Evolutionary conservation across 495 filamentous ascomycete species (phyloP).

Genomic region (Niebla homalea): DNA sequence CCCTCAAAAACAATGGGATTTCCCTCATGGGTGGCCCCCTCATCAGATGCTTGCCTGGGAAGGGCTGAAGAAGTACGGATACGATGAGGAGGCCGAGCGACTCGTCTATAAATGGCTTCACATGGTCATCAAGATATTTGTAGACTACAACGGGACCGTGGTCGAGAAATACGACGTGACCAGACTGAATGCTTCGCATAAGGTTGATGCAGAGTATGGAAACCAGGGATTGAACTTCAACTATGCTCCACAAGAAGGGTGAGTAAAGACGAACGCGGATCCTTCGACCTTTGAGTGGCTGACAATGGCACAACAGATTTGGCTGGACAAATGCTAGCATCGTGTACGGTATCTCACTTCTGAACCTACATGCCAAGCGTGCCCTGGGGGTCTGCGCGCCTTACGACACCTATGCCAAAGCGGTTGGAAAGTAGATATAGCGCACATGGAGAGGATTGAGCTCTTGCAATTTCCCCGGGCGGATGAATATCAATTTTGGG

Average conservation of each 20-base stretch:
- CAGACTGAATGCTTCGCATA: constrained; percentile 70
- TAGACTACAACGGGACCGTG: constrained; percentile 93
- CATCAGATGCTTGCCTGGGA: constrained; percentile 98
- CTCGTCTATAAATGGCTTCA: constrained; percentile 90
- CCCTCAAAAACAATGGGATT: constrained; percentile 96
- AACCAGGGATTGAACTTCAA: constrained; percentile 93
- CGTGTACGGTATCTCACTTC: constrained; percentile 71
- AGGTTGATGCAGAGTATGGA: constrained; percentile 91
- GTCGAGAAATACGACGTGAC: constrained; percentile 99
- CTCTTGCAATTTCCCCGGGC: too few relatives aligned
- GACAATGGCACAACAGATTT: constrained; percentile 46
- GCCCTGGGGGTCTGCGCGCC: constrained; percentile 74
- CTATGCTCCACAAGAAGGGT: constrained; percentile 91
- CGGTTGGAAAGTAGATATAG: background rate
- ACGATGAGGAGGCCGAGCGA: constrained; percentile 73
- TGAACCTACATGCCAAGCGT: constrained; percentile 72
- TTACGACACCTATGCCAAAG: constrained; percentile 48
- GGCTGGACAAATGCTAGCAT: constrained; percentile 98
- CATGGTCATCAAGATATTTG: constrained; percentile 94
- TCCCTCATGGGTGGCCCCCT: constrained; percentile 93
- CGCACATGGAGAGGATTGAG: too few relatives aligned
- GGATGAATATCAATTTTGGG: too few relatives aligned
- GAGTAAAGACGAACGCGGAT: constrained; percentile 26
- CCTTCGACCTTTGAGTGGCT: constrained; percentile 12
- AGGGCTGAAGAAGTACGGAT: constrained; percentile 79